Conservation (phyloP, 768 basidiomycete species). For the Pisolithus sp. region DNA sequence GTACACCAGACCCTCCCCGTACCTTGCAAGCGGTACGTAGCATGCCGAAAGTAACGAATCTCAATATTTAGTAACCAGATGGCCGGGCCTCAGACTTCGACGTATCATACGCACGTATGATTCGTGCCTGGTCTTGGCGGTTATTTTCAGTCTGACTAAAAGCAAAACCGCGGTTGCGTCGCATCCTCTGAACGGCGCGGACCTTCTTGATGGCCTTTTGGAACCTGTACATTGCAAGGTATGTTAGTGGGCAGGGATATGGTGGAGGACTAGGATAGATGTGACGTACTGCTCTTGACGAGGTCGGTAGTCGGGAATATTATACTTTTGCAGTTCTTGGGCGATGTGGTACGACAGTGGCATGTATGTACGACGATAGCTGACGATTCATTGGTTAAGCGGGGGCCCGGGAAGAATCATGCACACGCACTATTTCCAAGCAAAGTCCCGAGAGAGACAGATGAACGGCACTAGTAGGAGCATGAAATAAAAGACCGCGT, state of each 20-base stretch:
- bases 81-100: slow-evolving; percentile 67
- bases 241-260: background rate
- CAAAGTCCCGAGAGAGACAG: slow-evolving; percentile 83
- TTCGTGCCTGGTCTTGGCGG: slow-evolving; percentile 79
- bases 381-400: slow-evolving; percentile 24
- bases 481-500: slow-evolving; percentile 84
- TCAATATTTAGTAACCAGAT: slow-evolving; percentile 54
- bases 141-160: slow-evolving; percentile 95
- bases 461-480: slow-evolving; percentile 78
- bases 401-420: slow-evolving; percentile 1
- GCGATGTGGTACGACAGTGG: slow-evolving; percentile 97
- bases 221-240: slow-evolving; percentile 48
- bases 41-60: background rate
- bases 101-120: slow-evolving; percentile 86
- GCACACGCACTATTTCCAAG: slow-evolving; percentile 85
- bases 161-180: slow-evolving; percentile 93
- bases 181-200: slow-evolving; percentile 95
- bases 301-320: slow-evolving; percentile 93
- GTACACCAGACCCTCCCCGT: background rate
- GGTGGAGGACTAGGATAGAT: background rate
- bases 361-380: slow-evolving; percentile 85
- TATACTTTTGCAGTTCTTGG: slow-evolving; percentile 99
- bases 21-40: background rate
- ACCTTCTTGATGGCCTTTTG: slow-evolving; percentile 99
- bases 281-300: slow-evolving; percentile 87